Percentiles rank a stretch among this genome's conserved stretches.
Evolutionary conservation across 106 monocot genomes (phyloP).

Genomic region (Amphibolis antarctica): DNA sequence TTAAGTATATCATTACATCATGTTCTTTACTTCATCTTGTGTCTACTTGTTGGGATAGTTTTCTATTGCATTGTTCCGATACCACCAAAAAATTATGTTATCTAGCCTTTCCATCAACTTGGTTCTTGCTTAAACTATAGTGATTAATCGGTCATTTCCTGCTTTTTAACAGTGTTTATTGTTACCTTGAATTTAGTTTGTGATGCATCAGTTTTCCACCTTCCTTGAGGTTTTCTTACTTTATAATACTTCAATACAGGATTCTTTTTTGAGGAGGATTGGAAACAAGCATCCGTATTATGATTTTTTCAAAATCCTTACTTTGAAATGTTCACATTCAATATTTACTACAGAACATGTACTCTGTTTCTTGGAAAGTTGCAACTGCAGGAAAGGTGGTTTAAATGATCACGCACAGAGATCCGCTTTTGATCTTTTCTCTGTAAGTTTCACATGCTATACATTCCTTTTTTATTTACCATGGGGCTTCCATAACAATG

Average conservation of each 20-base stretch:
- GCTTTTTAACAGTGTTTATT: no score
- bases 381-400: slow-evolving; percentile 14
- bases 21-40: no score
- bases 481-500: not conserved
- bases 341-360: slow-evolving; percentile 61
- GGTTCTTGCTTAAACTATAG: no score
- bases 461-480: not conserved
- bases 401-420: slow-evolving; percentile 11
- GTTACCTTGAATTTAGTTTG: not conserved
- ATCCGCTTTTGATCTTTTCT: slow-evolving; percentile 41
- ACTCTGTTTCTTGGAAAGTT: slow-evolving; percentile 29
- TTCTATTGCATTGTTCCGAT: no score
- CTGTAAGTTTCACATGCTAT: slow-evolving; percentile 28
- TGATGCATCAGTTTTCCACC: not conserved
- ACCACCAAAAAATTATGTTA: no score
- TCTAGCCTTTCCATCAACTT: no score
- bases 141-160: no score
- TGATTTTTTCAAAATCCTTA: slow-evolving; percentile 50
- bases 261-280: slow-evolving; percentile 59
- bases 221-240: slow-evolving; percentile 2
- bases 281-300: slow-evolving; percentile 57
- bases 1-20: no score
- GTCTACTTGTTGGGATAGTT: no score
- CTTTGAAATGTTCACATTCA: slow-evolving; percentile 56
- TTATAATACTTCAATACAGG: slow-evolving; percentile 28